Evolutionary conservation across 768 basidiomycete species (phyloP), one percentile per base, ranked within the genome.

Genomic region (Auriscalpium vulgare): DNA sequence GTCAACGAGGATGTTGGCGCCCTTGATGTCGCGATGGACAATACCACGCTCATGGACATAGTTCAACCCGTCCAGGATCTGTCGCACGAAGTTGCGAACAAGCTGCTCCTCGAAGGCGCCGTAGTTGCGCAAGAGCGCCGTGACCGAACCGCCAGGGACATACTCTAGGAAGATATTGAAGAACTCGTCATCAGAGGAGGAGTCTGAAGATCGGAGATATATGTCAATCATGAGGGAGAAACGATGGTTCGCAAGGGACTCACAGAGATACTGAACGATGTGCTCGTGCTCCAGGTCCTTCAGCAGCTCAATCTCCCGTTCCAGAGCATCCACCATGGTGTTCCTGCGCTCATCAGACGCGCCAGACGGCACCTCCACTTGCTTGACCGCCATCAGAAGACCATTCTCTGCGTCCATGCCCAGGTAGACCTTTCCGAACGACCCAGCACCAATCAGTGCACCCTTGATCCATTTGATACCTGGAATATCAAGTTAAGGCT

Each of bases 21-120:
- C 97, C 67, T 99, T 99, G 76, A 99, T 99, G 66, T 99, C 97
- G 10, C 94, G 88, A 71, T 97, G 94, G 56, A 97, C 93, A 69
- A 97, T 97, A 62, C 90, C 92, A 11, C 89, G 82, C 62, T 91
- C 90, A 62, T 97, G 94, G 10, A 97, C 79, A 63, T 97, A 97
- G 65, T 86, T 82, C 53, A 97, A 78, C 10, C 94, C 94, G 50
- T 84, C 83, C 45, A 95, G 75, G 59, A 95, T 95, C 69, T 97
- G 95, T 21, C 90, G 81, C 50, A 95, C 90, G 68, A 95, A 97
- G 65, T 91, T 95, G 62, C 88, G 85, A 45, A 95, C 92, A 4
- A 97, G 79, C 0, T 85, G 78, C 66, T 97, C 95, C 68, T 95
- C 94, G 57, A 97, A 97, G 2, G 95, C 91, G 47, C 94, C 95